Percentiles rank a stretch among this genome's conserved stretches.
Conservation (phyloP, 75 land plant species). For the Ceratopteris richardii region DNA sequence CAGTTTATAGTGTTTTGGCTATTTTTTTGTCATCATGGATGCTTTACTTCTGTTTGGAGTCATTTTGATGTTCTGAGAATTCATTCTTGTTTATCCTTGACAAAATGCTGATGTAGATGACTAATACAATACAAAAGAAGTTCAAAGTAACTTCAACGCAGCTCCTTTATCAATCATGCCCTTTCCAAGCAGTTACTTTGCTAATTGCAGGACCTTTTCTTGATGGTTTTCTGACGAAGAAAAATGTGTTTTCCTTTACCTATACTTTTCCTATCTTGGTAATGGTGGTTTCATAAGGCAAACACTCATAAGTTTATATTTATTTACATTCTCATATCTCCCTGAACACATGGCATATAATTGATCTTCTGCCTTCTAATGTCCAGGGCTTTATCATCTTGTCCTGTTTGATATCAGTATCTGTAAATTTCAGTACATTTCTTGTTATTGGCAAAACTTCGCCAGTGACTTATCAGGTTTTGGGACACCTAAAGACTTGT, state of each 20-base stretch:
- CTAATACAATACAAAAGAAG: constrained; percentile 92
- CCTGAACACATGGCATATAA: too few species aligned
- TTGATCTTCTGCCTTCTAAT: neutral
- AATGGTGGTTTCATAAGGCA: neutral
- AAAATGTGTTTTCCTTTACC: constrained; percentile 84
- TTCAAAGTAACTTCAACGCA: constrained; percentile 97
- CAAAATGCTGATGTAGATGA: constrained; percentile 51
- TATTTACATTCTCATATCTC: neutral
- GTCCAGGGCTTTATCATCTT: constrained; percentile 69
- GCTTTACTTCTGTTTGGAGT: neutral
- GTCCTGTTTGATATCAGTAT: constrained; percentile 95
- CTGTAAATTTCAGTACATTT: constrained; percentile 98
- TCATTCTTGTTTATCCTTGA: too few species aligned
- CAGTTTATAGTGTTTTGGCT: neutral
- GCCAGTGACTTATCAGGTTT: constrained; percentile 93
- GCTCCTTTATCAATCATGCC: constrained; percentile 91
- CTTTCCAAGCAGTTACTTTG: constrained; percentile 79
- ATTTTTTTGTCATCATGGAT: too few species aligned
- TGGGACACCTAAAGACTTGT: constrained; percentile 96
- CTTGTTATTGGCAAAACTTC: constrained; percentile 98
- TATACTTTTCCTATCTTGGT: constrained; percentile 78
- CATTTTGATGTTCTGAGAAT: too few species aligned
- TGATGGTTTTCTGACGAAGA: constrained; percentile 70
- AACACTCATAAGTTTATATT: neutral
- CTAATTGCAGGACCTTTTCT: constrained; percentile 80